Conservation (phyloP, 371 early-diverging fungal species). For the Funneliformis caledonium region DNA sequence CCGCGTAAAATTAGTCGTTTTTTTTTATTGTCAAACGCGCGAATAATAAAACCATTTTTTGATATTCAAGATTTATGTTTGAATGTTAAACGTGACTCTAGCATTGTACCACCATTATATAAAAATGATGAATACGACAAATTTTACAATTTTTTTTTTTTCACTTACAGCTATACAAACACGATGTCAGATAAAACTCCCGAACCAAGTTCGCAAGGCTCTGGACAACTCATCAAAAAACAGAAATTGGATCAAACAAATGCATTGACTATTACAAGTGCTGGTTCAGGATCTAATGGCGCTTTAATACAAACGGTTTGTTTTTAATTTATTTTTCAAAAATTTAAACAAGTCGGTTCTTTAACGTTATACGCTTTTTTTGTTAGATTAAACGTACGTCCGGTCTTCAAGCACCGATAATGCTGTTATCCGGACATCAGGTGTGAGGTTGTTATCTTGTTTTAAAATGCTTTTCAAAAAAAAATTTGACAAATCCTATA, state of each 20-base stretch:
- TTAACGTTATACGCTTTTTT: not conserved
- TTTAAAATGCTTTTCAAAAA: slow-evolving; percentile 11
- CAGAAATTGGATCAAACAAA: slow-evolving; percentile 16
- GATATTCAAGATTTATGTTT: too few relatives aligned
- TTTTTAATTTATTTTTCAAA: not conserved
- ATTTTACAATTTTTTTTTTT: not conserved
- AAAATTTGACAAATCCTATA: not conserved
- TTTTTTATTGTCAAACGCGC: not conserved
- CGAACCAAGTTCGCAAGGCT: not conserved
- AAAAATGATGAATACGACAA: not conserved
- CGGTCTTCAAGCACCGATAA: slow-evolving; percentile 84
- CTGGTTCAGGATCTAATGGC: not conserved
- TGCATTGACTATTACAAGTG: not conserved
- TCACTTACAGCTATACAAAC: not conserved
- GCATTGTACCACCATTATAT: not conserved
- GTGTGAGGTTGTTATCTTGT: slow-evolving; percentile 45
- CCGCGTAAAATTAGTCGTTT: not conserved
- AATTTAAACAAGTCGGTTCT: not conserved
- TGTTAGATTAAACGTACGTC: slow-evolving; percentile 81
- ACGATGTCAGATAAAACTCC: not conserved
- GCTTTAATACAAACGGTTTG: slow-evolving; percentile 27
- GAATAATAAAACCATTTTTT: not conserved
- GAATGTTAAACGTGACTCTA: not conserved
- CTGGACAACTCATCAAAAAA: slow-evolving; percentile 23
- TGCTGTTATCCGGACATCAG: slow-evolving; percentile 83